These are phyloP conservation scores for Phalaenopsis aphrodite DNA, from an alignment of 106 monocot species.

Conservation along the genomic window DNA sequence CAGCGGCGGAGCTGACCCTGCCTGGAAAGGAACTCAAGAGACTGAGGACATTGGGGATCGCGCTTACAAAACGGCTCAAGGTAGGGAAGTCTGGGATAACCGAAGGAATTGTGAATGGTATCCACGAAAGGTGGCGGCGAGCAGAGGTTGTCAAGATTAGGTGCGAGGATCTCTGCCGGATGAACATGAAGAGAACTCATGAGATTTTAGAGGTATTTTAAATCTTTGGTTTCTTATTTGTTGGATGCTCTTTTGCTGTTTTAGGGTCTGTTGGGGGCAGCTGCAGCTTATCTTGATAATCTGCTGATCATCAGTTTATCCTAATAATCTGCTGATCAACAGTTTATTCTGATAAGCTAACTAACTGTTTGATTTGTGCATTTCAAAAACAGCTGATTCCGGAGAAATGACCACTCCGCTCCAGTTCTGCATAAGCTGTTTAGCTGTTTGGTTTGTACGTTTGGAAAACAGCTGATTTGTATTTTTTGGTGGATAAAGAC, in stretches of 20 bases:
- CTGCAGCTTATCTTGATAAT: no score
- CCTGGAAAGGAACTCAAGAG: conserved; percentile 49
- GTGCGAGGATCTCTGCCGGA: conserved; percentile 75
- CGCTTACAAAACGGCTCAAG: conserved; percentile 47
- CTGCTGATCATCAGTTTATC: no score
- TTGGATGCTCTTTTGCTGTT: background rate
- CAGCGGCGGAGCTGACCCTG: conserved; percentile 59
- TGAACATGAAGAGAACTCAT: conserved; percentile 98
- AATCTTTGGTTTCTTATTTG: background rate
- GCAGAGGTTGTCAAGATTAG: conserved; percentile 81
- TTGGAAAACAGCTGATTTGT: no score
- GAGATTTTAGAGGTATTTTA: conserved; percentile 75
- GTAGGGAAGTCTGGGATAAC: conserved; percentile 92
- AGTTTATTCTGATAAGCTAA: no score
- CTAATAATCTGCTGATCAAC: no score
- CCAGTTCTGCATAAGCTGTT: no score
- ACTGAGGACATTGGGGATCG: conserved; percentile 49
- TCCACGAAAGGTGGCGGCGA: conserved; percentile 88
- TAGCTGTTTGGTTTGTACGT: no score
- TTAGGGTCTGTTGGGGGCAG: background rate
- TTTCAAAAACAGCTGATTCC: no score
- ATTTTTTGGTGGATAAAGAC: no score
- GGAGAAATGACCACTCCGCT: no score
- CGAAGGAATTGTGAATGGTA: conserved; percentile 92
- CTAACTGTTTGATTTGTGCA: no score